phyloP scores from a whole-genome alignment of 108 stramenopile species.

The Mayamaea pseudoterrestris region DNA sequence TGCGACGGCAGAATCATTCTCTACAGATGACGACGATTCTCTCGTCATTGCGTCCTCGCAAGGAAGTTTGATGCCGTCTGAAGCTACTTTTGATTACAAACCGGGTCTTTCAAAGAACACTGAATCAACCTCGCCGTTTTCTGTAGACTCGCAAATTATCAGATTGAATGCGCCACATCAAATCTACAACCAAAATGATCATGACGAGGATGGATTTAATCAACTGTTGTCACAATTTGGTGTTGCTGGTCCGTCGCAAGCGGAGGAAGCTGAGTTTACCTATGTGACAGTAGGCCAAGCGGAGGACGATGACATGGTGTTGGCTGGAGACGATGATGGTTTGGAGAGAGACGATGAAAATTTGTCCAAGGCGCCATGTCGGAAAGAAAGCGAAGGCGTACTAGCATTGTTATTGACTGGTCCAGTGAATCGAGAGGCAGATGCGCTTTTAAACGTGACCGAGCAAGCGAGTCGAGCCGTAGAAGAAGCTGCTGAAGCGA shows the following conservation, averaged over 20 bases:
- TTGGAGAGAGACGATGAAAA: neutral
- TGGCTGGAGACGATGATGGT: conserved; percentile 11
- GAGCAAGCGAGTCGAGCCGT: neutral
- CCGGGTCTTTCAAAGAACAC: neutral
- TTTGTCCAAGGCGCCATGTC: neutral
- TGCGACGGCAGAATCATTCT: neutral
- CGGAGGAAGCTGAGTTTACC: conserved; percentile 27
- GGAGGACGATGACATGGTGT: conserved; percentile 15
- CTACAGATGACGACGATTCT: conserved; percentile 3
- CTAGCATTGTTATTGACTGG: neutral
- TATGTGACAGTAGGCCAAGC: conserved; percentile 35
- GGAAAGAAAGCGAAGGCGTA: neutral
- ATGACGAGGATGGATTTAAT: neutral
- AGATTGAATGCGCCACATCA: neutral
- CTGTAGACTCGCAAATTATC: neutral
- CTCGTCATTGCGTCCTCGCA: conserved; percentile 7
- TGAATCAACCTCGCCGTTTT: neutral
- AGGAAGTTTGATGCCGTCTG: conserved; percentile 5
- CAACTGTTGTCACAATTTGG: no score
- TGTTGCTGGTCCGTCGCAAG: no score
- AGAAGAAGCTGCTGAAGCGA: conserved; percentile 15
- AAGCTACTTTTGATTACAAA: no score
- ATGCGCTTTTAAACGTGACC: conserved; percentile 1
- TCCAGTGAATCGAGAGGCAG: neutral
- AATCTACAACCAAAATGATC: neutral